Conservation (phyloP, 768 basidiomycete species). For the Pisolithus tinctorius region DNA sequence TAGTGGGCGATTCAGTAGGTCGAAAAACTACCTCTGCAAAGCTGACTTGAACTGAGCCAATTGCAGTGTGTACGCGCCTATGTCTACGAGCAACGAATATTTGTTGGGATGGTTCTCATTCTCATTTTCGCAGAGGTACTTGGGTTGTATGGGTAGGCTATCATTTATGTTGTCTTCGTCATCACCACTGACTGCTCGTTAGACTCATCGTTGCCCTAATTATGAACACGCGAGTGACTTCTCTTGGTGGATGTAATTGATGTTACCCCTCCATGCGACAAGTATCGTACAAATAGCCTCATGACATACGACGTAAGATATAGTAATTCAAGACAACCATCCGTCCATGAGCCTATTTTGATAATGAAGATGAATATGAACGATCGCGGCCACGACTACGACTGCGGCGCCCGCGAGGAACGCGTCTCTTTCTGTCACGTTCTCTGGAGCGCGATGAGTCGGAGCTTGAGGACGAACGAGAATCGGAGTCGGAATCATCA, state of each 20-base stretch:
- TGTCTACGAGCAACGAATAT: conserved; percentile 84
- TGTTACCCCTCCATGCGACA: neutral
- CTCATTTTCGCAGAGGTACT: conserved; percentile 90
- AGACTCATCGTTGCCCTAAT: conserved; percentile 86
- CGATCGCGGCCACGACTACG: conserved; percentile 7
- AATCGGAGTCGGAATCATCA: conserved; percentile 31
- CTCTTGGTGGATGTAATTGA: conserved; percentile 23
- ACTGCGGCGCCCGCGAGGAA: conserved; percentile 21
- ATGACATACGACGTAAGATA: conserved; percentile 4
- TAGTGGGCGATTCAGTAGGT: conserved; percentile 88
- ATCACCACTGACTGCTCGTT: neutral
- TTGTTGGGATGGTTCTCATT: conserved; percentile 95
- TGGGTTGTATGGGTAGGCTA: conserved; percentile 73
- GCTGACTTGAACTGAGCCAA: conserved; percentile 3
- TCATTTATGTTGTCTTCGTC: neutral
- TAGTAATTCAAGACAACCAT: conserved; percentile 8
- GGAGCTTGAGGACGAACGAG: conserved; percentile 30
- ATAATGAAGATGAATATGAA: conserved; percentile 16
- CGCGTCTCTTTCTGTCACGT: conserved; percentile 34
- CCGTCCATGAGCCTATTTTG: neutral
- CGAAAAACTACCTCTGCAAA: neutral
- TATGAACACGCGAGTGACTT: conserved; percentile 74
- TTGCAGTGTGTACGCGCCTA: conserved; percentile 83
- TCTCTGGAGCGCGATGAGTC: conserved; percentile 39
- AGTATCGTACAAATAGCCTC: conserved; percentile 11